Conservation (phyloP, 768 basidiomycete species). For the Clitopilus passeckerianus region DNA sequence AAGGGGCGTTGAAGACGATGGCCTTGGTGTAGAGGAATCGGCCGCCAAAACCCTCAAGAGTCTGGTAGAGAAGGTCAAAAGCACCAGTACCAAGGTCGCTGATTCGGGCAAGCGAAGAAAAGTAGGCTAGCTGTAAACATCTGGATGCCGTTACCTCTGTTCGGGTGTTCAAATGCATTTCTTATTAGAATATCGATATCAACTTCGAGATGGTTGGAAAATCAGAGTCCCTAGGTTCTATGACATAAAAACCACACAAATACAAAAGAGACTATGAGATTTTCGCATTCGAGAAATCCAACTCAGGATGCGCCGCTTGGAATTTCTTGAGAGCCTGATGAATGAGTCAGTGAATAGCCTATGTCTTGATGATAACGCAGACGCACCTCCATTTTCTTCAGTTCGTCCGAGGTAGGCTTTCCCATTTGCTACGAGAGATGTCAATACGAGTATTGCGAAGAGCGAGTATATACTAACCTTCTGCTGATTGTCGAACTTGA, state of each 20-base stretch:
- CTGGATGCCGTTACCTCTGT: not conserved
- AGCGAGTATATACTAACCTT: conserved; percentile 35
- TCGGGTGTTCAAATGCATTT: not conserved
- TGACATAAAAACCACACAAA: not conserved
- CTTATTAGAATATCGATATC: not conserved
- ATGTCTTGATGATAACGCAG: not conserved
- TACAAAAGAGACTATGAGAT: conserved; percentile 48
- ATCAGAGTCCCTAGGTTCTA: no score
- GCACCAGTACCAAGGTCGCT: conserved; percentile 47
- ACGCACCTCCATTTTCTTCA: conserved; percentile 85
- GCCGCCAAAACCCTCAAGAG: conserved; percentile 42
- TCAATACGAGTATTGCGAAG: not conserved
- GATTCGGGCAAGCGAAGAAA: conserved; percentile 37
- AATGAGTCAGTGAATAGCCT: conserved; percentile 2
- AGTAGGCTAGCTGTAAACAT: conserved; percentile 14
- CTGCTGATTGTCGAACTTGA: conserved; percentile 74
- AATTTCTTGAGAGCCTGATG: conserved; percentile 80
- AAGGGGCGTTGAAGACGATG: conserved; percentile 20
- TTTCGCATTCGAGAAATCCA: conserved; percentile 92
- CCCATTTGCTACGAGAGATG: conserved; percentile 71
- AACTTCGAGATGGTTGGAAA: no score
- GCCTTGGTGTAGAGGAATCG: conserved; percentile 3
- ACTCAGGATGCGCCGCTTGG: conserved; percentile 85
- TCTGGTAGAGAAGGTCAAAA: conserved; percentile 85
- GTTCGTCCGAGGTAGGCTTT: conserved; percentile 90